A percentile compares a stretch with the other conserved stretches of the same genome.
These are phyloP conservation scores for Aspergillus egyptiacus DNA, from an alignment of 495 filamentous ascomycete species.

Conservation along the genomic window DNA sequence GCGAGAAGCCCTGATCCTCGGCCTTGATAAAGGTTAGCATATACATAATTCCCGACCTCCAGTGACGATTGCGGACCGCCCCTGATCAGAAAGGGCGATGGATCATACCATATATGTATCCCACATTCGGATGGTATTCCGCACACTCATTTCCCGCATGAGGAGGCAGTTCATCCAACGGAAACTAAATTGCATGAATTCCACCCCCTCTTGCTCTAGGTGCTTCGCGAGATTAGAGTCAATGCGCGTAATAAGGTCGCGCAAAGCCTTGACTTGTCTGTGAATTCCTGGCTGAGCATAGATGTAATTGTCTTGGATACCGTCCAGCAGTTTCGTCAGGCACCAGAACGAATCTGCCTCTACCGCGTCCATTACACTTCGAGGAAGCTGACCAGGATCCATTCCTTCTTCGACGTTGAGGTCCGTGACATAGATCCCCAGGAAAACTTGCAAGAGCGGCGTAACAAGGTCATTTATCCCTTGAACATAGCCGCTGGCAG, in stretches of 20 bases:
- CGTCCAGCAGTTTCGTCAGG: conserved; percentile 89
- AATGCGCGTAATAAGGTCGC: conserved; percentile 85
- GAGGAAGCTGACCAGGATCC: conserved; percentile 92
- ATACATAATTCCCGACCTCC: background rate
- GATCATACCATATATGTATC: conserved; percentile 87
- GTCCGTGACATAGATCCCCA: conserved; percentile 89
- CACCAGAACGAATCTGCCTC: conserved; percentile 99
- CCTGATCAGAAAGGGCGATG: background rate
- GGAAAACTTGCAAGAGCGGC: conserved; percentile 95
- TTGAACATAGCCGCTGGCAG: conserved; percentile 95
- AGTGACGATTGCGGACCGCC: background rate
- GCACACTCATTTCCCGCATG: conserved; percentile 94
- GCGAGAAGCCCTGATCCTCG: conserved; percentile 96
- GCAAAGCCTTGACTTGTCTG: conserved; percentile 79
- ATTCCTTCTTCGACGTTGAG: conserved; percentile 88
- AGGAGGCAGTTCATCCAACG: conserved; percentile 99
- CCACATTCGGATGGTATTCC: conserved; percentile 98
- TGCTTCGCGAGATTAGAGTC: conserved; percentile 81
- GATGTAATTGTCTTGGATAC: conserved; percentile 98
- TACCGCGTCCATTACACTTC: conserved; percentile 87
- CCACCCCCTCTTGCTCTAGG: conserved; percentile 80
- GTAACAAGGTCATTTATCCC: conserved; percentile 98
- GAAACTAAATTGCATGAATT: conserved; percentile 99
- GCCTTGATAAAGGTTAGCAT: conserved; percentile 51
- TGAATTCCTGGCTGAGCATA: conserved; percentile 96